Evolutionary conservation across 1,139 yeast genomes (phyloP).

Genomic region (Nakaseomyces delphensis): DNA sequence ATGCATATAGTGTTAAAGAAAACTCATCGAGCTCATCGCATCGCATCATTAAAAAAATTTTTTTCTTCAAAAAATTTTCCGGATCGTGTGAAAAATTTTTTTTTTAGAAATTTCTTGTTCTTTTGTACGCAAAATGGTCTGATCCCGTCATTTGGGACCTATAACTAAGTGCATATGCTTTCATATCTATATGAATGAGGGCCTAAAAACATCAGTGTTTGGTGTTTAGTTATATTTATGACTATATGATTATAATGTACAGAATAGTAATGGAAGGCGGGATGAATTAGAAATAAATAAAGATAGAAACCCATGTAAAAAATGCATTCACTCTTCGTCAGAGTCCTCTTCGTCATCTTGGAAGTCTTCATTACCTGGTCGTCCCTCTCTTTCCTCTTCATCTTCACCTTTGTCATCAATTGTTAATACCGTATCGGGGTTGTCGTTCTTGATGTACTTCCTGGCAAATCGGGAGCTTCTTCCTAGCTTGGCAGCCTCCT

Average conservation of each 20-base stretch:
- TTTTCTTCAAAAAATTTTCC: constrained; percentile 8
- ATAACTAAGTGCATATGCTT: too few species aligned
- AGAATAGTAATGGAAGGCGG: too few species aligned
- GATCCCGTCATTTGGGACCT: too few species aligned
- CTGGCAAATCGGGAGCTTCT: constrained; percentile 66
- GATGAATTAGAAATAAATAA: too few species aligned
- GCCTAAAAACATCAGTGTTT: background rate
- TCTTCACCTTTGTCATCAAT: constrained; percentile 56
- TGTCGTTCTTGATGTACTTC: constrained; percentile 45
- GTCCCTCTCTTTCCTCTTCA: constrained; percentile 37
- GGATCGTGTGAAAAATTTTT: constrained; percentile 6
- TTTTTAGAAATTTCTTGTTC: constrained; percentile 5
- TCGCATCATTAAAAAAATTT: constrained; percentile 12
- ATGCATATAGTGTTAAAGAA: background rate
- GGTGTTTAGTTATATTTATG: background rate
- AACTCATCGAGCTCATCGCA: constrained; percentile 11
- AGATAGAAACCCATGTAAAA: too few species aligned
- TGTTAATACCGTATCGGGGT: constrained; percentile 48
- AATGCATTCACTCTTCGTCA: constrained; percentile 3
- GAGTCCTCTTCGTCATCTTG: constrained; percentile 5
- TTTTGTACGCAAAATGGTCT: too few species aligned
- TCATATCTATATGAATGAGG: too few species aligned
- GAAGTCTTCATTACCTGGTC: constrained; percentile 13
- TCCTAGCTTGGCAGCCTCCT: constrained; percentile 46
- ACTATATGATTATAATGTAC: background rate